A percentile compares a stretch with the other conserved stretches of the same genome.
These are phyloP conservation scores for Phyllosticta capitalensis DNA, from an alignment of 2,329 filamentous ascomycete genomes.

Conservation along the genomic window DNA sequence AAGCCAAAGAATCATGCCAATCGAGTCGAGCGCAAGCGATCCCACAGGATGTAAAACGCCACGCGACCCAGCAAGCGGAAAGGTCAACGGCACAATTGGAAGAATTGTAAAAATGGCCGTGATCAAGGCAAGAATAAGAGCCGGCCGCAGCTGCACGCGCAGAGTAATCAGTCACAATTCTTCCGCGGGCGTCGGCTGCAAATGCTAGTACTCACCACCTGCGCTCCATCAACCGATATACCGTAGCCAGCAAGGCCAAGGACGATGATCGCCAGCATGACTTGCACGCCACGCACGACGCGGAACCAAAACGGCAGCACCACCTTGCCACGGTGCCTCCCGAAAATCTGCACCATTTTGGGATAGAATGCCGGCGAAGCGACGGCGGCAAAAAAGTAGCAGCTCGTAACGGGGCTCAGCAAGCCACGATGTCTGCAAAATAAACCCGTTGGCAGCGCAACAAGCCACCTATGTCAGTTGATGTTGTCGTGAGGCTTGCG, in stretches of 20 bases:
- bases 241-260: constrained; percentile 20
- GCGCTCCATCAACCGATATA: constrained; percentile 13
- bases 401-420: background rate
- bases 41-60: constrained; percentile 4
- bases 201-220: background rate
- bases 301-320: constrained; percentile 17
- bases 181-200: constrained; percentile 1
- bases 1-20: constrained; percentile 17
- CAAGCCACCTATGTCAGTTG: background rate
- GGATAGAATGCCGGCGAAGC: background rate
- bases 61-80: background rate
- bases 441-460: background rate
- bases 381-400: background rate
- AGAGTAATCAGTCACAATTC: background rate
- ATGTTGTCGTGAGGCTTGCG: too few species aligned
- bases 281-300: constrained; percentile 19
- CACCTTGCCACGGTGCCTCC: constrained; percentile 4
- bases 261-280: constrained; percentile 20
- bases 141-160: constrained; percentile 13
- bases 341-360: background rate
- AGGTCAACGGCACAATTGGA: constrained; percentile 14
- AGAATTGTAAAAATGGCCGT: constrained; percentile 16
- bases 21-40: constrained; percentile 13
- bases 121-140: constrained; percentile 16
- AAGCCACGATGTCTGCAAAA: background rate